Evolutionary conservation across 1,284 basidiomycete species (phyloP), one percentile per base, ranked within the genome.

Genomic region (Irpex lacteus): DNA sequence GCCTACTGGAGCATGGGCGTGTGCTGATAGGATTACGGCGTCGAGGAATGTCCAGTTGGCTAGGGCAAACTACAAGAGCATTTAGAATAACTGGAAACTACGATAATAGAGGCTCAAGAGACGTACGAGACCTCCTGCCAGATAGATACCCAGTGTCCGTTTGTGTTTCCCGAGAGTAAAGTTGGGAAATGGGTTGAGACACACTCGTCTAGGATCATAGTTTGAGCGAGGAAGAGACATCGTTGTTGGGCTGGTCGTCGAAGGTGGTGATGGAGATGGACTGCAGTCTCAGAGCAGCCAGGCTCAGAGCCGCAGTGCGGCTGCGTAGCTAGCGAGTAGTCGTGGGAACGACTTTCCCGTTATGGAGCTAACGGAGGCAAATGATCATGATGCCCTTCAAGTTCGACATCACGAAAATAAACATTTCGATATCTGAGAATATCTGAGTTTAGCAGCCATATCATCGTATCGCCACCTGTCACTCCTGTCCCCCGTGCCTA

Each of bases 11-110:
- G 91, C 78, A 66, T 88, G 88, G 0, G 91, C 89, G 71, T 94
- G 92, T 34, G 90, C 87, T 32, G 95, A 98, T 61, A 96, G 84
- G 65, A 98, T 90, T 50, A 91, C 89, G 18, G 97, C 97, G 72
- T 98, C 97, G 65, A 98, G 83, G 77, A 98, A 95, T n/a, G 93
- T 86, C 94, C 96, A 98, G 79, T 92, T 95, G 26, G 94, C 95
- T 37, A 97, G 79, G 2, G 95, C 92, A 76, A 98, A 98, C 95
- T 95, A 58, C n/a, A 26, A 26, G 26, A 26, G 26, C 26, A 26
- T 26, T 26, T 26, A 26, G 26, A 26, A 26, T 26, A 26, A 26
- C 4, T 26, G 26, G 26, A 26, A 26, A 26, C 26, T 26, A 26
- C 26, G 26, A 26, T 26, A 26, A 26, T 26, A 26, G 4, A 26